Base-by-base conservation (phyloP, 495 filamentous ascomycete species). In the Ramalina intermedia region DNA sequence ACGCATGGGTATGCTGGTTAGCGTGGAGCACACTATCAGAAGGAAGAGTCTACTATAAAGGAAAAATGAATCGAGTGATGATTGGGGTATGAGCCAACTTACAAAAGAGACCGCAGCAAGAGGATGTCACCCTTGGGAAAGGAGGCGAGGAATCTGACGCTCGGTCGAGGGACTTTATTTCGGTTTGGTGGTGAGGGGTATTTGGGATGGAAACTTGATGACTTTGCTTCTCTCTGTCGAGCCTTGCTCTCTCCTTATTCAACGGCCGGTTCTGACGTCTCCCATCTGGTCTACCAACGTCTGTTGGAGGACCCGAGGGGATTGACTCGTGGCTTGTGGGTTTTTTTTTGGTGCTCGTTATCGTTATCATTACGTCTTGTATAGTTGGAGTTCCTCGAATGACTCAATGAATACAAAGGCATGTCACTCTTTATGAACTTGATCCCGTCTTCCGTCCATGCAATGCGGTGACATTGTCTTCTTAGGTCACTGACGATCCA, bases 191-290 rank as follows among this genome's bases (percentile, higher is more conserved):
- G 27, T 56, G 65, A 63, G 62, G 60, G 66, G 55, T 33, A 33
- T 33, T 9, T 13, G 50, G 44, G 60, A 66, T 64, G 60, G 59
- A 62, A 57, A 56, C 18, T 51, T 53, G 58, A 47, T 43, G 54
- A 33, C 41, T 55, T 54, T 13, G 59, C 43, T 51, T 49, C 0
- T 41, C 50, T 47, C 33, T 49, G 47, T 18, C 24, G 35, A 29
- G 41, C 46, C 48, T 49, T 56, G 46, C 36, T 51, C 49, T 62
- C 54, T 43, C 49, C 46, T 50, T 54, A 23, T 54, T 6, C 53
- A 55, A 59, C 54, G 59, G 71, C 67, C 69, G 68, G 68, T 73
- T 73, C 72, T 74, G 72, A 74, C 61, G 71, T 75, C 71, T 73
- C 70, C 69, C 43, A 60, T 17, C 39, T 33, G 29, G 29, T 33